phyloP scores from a whole-genome alignment of 2,329 filamentous ascomycete genomes.

The Aspergillus niger region DNA sequence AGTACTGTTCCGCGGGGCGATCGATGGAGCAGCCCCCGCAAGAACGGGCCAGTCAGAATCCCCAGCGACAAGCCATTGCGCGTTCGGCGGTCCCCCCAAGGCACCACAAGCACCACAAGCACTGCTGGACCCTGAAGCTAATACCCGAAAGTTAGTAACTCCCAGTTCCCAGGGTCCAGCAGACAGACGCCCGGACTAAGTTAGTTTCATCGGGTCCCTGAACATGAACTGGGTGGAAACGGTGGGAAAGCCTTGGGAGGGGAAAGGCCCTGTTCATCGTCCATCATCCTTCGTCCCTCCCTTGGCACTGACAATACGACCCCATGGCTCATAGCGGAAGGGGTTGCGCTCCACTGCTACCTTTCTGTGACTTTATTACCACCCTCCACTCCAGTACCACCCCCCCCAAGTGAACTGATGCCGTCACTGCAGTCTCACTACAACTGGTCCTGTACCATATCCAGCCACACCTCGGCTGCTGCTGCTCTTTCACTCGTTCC shows the following conservation, averaged over 20 bases:
- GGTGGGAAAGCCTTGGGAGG: no score
- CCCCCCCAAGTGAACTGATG: constrained; percentile 2
- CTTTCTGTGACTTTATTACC: background rate
- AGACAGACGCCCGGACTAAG: background rate
- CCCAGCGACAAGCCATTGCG: background rate
- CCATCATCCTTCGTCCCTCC: background rate
- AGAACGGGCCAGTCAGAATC: background rate
- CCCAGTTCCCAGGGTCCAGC: background rate
- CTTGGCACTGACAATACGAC: background rate
- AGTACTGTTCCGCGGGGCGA: background rate
- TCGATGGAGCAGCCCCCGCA: background rate
- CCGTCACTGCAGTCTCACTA: constrained; percentile 7
- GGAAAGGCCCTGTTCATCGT: background rate
- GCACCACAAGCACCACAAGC: background rate
- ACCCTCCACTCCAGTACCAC: background rate
- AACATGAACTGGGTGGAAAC: no score
- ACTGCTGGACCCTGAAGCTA: background rate
- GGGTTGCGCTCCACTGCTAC: constrained; percentile 2
- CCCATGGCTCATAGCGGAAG: background rate
- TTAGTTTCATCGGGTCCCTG: background rate
- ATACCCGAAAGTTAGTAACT: background rate
- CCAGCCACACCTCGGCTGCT: background rate
- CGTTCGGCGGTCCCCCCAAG: background rate
- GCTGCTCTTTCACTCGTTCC: background rate
- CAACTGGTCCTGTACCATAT: background rate